A percentile compares a stretch with the other conserved stretches of the same genome.
Evolutionary conservation across 257 asterid species (phyloP).

Genomic region (Lavandula angustifolia): DNA sequence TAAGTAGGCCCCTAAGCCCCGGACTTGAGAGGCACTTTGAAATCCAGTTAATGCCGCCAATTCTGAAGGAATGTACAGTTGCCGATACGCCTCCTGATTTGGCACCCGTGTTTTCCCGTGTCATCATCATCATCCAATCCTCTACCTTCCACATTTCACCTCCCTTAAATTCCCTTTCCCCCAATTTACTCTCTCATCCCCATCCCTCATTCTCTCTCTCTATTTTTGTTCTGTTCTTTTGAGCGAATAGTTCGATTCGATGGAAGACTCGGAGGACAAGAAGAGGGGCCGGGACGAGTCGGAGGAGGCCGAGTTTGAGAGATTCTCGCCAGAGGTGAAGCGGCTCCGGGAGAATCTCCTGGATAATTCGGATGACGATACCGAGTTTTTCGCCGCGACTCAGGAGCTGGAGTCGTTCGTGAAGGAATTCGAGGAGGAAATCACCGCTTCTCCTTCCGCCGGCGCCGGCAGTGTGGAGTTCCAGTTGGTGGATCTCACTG

Average conservation of each 20-base stretch:
- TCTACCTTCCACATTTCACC: too few species aligned
- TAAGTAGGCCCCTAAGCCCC: too few species aligned
- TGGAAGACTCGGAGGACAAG: slow-evolving; percentile 45
- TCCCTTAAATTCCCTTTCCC: too few species aligned
- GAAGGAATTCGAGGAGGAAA: slow-evolving; percentile 83
- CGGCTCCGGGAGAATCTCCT: slow-evolving; percentile 59
- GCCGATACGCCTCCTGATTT: too few species aligned
- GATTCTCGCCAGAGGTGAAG: slow-evolving; percentile 69
- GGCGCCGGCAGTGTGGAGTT: slow-evolving; percentile 18
- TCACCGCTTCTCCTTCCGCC: slow-evolving; percentile 35
- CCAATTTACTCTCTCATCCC: too few species aligned
- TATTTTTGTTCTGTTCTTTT: too few species aligned
- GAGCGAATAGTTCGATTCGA: slow-evolving; percentile 18
- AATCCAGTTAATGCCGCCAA: too few species aligned
- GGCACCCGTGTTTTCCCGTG: too few species aligned
- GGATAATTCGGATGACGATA: slow-evolving; percentile 50
- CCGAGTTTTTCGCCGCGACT: slow-evolving; percentile 44
- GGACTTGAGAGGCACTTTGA: too few species aligned
- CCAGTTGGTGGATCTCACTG: slow-evolving; percentile 39
- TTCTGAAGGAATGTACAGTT: too few species aligned
- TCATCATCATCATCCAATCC: too few species aligned
- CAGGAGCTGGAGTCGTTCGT: slow-evolving; percentile 74
- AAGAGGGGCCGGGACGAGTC: slow-evolving; percentile 57
- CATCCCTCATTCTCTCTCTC: too few species aligned
- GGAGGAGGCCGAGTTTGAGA: slow-evolving; percentile 36